These are phyloP conservation scores for Santalum album DNA, from an alignment of 164 flowering plant species.

Conservation along the genomic window DNA sequence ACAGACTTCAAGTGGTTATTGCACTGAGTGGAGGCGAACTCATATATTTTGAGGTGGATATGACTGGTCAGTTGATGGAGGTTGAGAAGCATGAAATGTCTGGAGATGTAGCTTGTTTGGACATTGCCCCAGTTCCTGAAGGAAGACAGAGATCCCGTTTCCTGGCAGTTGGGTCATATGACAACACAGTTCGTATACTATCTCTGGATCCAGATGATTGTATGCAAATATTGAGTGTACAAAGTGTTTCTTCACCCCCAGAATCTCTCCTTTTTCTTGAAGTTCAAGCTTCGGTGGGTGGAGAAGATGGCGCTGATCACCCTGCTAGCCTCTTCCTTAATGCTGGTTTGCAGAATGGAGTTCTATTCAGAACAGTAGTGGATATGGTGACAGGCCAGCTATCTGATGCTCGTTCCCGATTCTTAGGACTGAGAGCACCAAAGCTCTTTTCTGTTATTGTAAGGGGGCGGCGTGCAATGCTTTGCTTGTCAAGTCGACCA, in stretches of 20 bases:
- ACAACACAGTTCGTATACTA: conserved; percentile 83
- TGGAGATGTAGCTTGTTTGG: conserved; percentile 95
- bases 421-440: conserved; percentile 86
- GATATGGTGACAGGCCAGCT: conserved; percentile 99
- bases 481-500: conserved; percentile 91
- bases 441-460: conserved; percentile 78
- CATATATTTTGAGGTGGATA: conserved; percentile 93
- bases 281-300: conserved; percentile 88
- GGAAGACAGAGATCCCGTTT: conserved; percentile 96
- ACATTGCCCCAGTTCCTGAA: conserved; percentile 99
- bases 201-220: conserved; percentile 98
- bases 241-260: conserved; percentile 91
- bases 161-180: conserved; percentile 98
- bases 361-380: conserved; percentile 87
- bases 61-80: conserved; percentile 94
- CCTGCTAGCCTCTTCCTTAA: conserved; percentile 97
- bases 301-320: conserved; percentile 98
- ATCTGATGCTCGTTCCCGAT: conserved; percentile 93
- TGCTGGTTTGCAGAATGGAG: conserved; percentile 93
- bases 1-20: conserved; percentile 92
- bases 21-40: conserved; percentile 98
- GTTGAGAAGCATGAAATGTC: conserved; percentile 98
- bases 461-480: conserved; percentile 91
- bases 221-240: conserved; percentile 87
- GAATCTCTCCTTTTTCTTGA: conserved; percentile 98